A percentile compares a stretch with the other conserved stretches of the same genome.
phyloP scores from a whole-genome alignment of 2,329 filamentous ascomycete genomes.

The Xylariaceae sp. region DNA sequence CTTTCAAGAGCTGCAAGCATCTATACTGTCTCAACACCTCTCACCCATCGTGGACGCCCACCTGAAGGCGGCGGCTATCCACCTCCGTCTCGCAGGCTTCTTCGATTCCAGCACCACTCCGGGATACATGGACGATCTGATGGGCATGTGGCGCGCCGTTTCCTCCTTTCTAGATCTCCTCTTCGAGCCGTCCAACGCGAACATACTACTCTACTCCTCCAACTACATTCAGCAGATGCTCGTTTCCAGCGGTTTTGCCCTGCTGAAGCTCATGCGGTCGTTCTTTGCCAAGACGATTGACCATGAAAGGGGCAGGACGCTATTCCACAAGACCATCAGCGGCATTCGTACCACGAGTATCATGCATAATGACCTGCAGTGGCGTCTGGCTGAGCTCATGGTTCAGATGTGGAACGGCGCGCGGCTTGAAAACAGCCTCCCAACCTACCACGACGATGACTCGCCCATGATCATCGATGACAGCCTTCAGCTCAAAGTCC shows the following conservation, averaged over 20 bases:
- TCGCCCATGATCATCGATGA: conserved; percentile 53
- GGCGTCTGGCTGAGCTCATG: conserved; percentile 75
- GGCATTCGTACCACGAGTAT: conserved; percentile 68
- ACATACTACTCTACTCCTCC: conserved; percentile 57
- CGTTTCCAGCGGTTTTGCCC: conserved; percentile 68
- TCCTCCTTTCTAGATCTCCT: conserved; percentile 62
- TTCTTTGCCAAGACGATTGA: conserved; percentile 69
- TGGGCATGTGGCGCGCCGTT: conserved; percentile 67
- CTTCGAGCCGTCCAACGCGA: conserved; percentile 46
- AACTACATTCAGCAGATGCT: conserved; percentile 83
- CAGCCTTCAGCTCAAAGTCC: conserved; percentile 70
- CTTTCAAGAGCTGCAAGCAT: conserved; percentile 54
- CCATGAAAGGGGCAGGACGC: conserved; percentile 55
- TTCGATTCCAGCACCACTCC: conserved; percentile 69
- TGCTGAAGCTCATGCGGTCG: conserved; percentile 72
- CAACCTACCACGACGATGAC: conserved; percentile 42
- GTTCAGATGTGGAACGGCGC: conserved; percentile 77
- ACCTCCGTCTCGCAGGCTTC: conserved; percentile 71
- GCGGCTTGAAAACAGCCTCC: conserved; percentile 41
- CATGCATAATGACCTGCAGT: conserved; percentile 69
- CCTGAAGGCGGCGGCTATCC: conserved; percentile 64
- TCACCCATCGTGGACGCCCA: conserved; percentile 57
- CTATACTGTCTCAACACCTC: conserved; percentile 50
- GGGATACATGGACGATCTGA: conserved; percentile 65
- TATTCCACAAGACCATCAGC: conserved; percentile 65